These are phyloP conservation scores for Capillidium heterosporum DNA, from an alignment of 371 early-diverging fungal genomes.

Conservation along the genomic window DNA sequence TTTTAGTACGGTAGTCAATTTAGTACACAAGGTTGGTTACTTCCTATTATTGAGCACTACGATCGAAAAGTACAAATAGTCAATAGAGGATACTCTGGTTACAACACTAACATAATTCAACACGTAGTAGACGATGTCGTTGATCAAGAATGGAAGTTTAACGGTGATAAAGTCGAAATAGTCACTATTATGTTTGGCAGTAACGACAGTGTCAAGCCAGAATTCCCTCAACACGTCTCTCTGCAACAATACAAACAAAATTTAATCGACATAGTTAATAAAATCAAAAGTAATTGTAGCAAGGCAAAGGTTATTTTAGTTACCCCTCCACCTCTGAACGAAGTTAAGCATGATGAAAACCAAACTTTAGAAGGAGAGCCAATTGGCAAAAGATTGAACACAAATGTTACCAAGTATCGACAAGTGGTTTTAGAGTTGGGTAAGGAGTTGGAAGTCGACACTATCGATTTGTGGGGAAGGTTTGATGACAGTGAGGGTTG, in stretches of 20 bases:
- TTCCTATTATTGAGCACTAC: slow-evolving; percentile 39
- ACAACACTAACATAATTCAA: slow-evolving; percentile 1
- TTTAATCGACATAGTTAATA: slow-evolving; percentile 26
- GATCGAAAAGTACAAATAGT: slow-evolving; percentile 53
- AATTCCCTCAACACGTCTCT: slow-evolving; percentile 38
- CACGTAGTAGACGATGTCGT: slow-evolving; percentile 33
- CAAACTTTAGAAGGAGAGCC: slow-evolving; percentile 16
- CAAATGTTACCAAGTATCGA: slow-evolving; percentile 30
- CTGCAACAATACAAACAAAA: slow-evolving; percentile 36
- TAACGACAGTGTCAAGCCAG: slow-evolving; percentile 53
- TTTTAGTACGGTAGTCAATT: slow-evolving; percentile 40
- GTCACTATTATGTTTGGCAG: slow-evolving; percentile 65
- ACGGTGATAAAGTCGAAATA: slow-evolving; percentile 20
- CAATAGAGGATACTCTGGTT: slow-evolving; percentile 61
- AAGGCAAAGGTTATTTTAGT: slow-evolving; percentile 39
- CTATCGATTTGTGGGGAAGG: slow-evolving; percentile 36
- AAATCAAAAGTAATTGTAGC: slow-evolving; percentile 30
- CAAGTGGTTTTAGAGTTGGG: slow-evolving; percentile 31
- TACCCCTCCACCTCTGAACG: slow-evolving; percentile 56
- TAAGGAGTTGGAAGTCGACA: slow-evolving; percentile 16
- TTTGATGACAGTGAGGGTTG: slow-evolving; percentile 15
- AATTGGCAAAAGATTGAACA: slow-evolving; percentile 22
- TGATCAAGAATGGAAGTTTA: slow-evolving; percentile 30
- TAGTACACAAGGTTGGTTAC: slow-evolving; percentile 38
- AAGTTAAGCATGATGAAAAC: slow-evolving; percentile 23